Base-by-base conservation (phyloP, 2,329 filamentous ascomycete species). In the Colletotrichum higginsianum region DNA sequence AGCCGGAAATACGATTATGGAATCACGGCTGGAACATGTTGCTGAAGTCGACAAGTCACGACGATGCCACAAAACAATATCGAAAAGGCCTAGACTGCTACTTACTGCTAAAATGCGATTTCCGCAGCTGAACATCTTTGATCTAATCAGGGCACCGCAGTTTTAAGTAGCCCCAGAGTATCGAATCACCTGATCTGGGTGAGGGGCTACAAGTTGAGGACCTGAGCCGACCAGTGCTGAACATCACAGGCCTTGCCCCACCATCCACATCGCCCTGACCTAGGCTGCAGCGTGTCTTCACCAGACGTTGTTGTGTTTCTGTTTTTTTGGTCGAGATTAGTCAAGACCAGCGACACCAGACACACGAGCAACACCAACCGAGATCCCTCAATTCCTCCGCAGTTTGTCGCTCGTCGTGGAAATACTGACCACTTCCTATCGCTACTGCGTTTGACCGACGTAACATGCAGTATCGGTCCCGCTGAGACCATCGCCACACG, bases 211-310 rank as follows among this genome's bases (percentile, higher is more conserved):
- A 69, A 58, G 30, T 42, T 15, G 18, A 21, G 13, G 30, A 69
- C 61, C 44, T 53, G 21, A 3, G 15, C 52, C n/a, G 21, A 21
- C 46, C 46, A 46, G n/a, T 40, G 38, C 52, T 55, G 56, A 40
- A 67, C 55, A 55, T 70, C 62, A 61, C 62, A 61, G 21, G 47
- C 40, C 42, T 40, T 70, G 67, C 62, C 67, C 67, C 67, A 70
- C 67, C 55, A 61, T 66, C 62, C 44, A 66, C 40, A 55, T 42
- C 30, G 53, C 35, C 23, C 53, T 69, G 38, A 38, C 30, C 53
- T 58, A 38, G 40, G 38, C 66, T 15, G 46, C 47, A 60, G 46
- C 47, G 61, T 69, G 67, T 58, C 62, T 70, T 60, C 55, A 38
- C 53, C 46, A 30, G n/a, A 52, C 9, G 38, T 52, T 47, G 35